Conservation (phyloP, 805 yeast genomes). For the Lipomyces kockii region DNA sequence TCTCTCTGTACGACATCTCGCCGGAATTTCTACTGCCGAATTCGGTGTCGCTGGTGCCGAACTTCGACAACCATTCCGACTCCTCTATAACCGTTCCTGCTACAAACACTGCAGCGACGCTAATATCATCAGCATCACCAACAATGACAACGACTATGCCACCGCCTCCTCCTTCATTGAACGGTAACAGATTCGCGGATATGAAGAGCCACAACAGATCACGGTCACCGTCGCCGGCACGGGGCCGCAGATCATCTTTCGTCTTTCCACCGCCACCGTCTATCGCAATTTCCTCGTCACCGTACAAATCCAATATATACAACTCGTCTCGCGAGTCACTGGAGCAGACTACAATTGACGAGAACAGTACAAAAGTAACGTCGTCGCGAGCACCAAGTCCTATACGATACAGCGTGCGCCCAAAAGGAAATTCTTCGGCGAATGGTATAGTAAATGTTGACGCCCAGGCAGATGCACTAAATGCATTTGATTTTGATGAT, state of each 20-base stretch:
- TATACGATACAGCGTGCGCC: conserved; percentile 21
- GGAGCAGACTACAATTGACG: conserved; percentile 33
- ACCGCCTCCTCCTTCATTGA: neutral
- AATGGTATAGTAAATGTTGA: neutral
- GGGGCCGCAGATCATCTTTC: conserved; percentile 20
- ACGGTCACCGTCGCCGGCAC: conserved; percentile 15
- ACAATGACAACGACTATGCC: conserved; percentile 8
- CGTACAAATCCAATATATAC: conserved; percentile 22
- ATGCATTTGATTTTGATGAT: conserved; percentile 12
- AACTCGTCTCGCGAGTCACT: conserved; percentile 27
- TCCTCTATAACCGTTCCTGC: conserved; percentile 9
- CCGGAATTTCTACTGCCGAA: conserved; percentile 31
- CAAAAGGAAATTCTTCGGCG: neutral
- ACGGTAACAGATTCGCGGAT: neutral
- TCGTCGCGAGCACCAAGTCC: conserved; percentile 27
- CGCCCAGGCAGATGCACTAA: conserved; percentile 8
- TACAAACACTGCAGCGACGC: neutral
- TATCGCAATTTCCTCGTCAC: conserved; percentile 16
- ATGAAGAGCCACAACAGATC: conserved; percentile 1
- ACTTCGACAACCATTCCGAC: conserved; percentile 9
- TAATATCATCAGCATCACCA: conserved; percentile 1
- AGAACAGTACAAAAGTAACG: conserved; percentile 23
- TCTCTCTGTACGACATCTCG: conserved; percentile 32
- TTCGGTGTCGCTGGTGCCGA: conserved; percentile 18
- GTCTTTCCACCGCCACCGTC: conserved; percentile 27